Evolutionary conservation across 208 protist species (phyloP), one percentile per base, ranked within the genome.

Genomic region (Wallacemonas rigidus): DNA sequence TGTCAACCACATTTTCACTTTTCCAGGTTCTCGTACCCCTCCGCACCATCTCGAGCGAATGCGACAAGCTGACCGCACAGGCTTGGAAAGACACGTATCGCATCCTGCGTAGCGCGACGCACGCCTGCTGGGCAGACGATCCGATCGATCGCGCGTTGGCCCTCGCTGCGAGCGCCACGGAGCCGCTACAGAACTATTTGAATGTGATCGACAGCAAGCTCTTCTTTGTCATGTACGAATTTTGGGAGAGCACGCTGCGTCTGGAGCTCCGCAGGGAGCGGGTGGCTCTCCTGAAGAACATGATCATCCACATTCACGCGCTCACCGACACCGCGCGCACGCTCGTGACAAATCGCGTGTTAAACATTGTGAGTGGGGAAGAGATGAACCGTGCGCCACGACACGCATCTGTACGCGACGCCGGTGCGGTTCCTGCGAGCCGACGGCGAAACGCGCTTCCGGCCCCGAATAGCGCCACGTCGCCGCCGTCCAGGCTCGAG

Each of bases 241-340:
- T 81, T 26, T 87, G 79, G 77, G 86, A 84, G 61, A 86, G 77
- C 41, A 84, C 86, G 47, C 78, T 87, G 67, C 86, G 80, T 41
- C 71, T 86, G 48, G 74, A 91, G 71, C 77, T 91, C 43, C 80
- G 86, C 3, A 73, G 70, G 2, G 86, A 91, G 73, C 82, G 86
- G 0, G 44, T 91, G 36, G 45, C 70, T 6, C 17, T 85, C 3
- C 58, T 86, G 17, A 68, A 81, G 62, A 15, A 64, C 38, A 54
- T 78, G 51, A 81, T 83, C 62, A 81, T 82, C 15, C 76, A 72
- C 53, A 53, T 91, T 61, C 80, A 88, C 69, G 79, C 77, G 44
- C 54, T 91, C 17, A 75, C 76, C 1, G 82, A 75, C 60, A 45
- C 75, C 1, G 77, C 80, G 2, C 74, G 80, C 43, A 38, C 63